Evolutionary conservation across 192 early-diverging fungal genomes (phyloP).

Genomic region (Kickxella alabastrina): DNA sequence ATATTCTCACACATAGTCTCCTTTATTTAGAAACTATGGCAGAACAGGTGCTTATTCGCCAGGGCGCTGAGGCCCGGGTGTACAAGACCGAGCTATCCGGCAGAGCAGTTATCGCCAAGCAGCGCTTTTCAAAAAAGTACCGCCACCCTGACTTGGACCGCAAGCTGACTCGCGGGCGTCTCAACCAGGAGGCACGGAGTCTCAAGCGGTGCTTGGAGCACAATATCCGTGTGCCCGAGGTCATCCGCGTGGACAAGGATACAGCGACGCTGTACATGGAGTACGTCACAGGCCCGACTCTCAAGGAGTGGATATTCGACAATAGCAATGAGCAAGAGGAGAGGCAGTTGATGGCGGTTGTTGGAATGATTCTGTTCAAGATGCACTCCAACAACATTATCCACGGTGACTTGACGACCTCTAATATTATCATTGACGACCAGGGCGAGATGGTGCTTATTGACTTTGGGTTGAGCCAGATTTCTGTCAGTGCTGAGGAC

Average conservation of each 20-base stretch:
- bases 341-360: slow-evolving; percentile 47
- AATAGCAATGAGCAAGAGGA: slow-evolving; percentile 15
- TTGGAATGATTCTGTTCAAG: slow-evolving; percentile 64
- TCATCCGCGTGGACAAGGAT: slow-evolving; percentile 75
- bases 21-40: too few relatives aligned
- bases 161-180: slow-evolving; percentile 69
- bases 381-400: slow-evolving; percentile 86
- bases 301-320: slow-evolving; percentile 64
- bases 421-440: slow-evolving; percentile 79
- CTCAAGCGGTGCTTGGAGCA: slow-evolving; percentile 66
- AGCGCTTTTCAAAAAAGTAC: slow-evolving; percentile 90
- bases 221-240: slow-evolving; percentile 74
- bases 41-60: slow-evolving; percentile 60
- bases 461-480: slow-evolving; percentile 94
- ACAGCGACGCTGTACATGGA: slow-evolving; percentile 87
- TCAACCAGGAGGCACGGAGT: slow-evolving; percentile 84
- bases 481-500: slow-evolving; percentile 82
- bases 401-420: slow-evolving; percentile 97
- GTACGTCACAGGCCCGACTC: slow-evolving; percentile 70
- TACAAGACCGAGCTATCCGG: slow-evolving; percentile 65
- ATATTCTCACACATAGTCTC: too few relatives aligned
- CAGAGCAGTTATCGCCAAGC: slow-evolving; percentile 72
- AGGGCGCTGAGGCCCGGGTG: slow-evolving; percentile 88
- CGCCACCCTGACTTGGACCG: slow-evolving; percentile 87
- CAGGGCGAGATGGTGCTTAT: slow-evolving; percentile 62